phyloP scores from a whole-genome alignment of 768 basidiomycete species.

The Mrakia blollopis region DNA sequence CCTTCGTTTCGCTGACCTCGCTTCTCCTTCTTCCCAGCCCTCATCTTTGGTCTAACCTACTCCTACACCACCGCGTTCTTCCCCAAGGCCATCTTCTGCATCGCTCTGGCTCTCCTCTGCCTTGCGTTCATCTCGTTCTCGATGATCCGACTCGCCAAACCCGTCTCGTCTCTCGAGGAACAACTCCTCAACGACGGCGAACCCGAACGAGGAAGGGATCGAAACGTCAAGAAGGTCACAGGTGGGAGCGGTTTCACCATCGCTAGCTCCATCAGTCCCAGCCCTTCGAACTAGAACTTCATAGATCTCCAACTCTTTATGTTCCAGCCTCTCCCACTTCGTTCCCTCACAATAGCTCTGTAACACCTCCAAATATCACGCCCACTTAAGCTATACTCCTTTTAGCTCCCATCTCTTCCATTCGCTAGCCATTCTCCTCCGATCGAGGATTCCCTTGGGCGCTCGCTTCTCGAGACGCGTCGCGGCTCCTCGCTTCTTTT shows the following conservation, averaged over 20 bases:
- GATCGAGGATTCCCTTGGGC: no score
- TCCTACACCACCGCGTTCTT: constrained; percentile 58
- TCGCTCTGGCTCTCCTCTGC: constrained; percentile 57
- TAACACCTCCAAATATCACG: no score
- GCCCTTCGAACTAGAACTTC: no score
- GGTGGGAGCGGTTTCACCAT: not conserved
- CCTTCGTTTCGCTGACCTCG: not conserved
- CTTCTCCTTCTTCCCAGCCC: constrained; percentile 39
- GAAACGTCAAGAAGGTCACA: constrained; percentile 12
- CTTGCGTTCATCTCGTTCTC: constrained; percentile 46
- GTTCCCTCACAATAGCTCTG: no score
- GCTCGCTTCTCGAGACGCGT: no score
- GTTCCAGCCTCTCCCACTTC: no score
- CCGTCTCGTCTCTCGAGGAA: not conserved
- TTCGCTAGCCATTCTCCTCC: no score
- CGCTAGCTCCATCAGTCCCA: no score
- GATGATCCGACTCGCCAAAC: constrained; percentile 23
- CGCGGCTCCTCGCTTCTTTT: no score
- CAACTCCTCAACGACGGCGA: not conserved
- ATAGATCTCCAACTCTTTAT: no score
- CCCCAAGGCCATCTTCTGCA: constrained; percentile 64
- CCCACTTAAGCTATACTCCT: no score
- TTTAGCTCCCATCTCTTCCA: no score
- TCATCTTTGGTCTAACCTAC: constrained; percentile 64
- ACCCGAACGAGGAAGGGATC: constrained; percentile 8